phyloP scores from a whole-genome alignment of 345 rosid genomes.

The Brassica nigra region DNA sequence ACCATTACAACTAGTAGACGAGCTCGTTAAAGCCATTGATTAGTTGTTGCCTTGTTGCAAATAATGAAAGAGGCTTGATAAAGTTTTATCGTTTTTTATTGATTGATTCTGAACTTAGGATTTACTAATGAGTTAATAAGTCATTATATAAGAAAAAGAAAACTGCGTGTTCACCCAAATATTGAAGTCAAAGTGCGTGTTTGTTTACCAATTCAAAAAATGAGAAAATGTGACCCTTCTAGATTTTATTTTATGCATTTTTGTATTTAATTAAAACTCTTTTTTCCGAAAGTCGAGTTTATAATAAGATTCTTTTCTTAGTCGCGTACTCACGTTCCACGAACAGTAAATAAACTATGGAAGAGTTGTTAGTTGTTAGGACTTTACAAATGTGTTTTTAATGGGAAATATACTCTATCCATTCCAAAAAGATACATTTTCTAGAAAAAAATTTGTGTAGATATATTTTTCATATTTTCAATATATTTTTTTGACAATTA shows the following conservation, averaged over 20 bases:
- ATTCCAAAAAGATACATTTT: too few species aligned
- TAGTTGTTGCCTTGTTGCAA: not conserved
- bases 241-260: not conserved
- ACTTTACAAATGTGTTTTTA: not conserved
- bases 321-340: not conserved
- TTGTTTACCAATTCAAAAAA: conserved; percentile 30
- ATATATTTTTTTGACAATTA: too few species aligned
- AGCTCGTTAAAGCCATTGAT: conserved; percentile 23
- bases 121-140: not conserved
- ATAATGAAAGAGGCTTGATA: not conserved
- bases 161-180: not conserved
- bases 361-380: conserved; percentile 3
- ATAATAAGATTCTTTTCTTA: not conserved
- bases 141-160: conserved; percentile 24
- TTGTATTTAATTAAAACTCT: not conserved
- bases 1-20: conserved; percentile 14
- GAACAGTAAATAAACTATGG: not conserved
- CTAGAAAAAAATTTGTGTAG: too few species aligned
- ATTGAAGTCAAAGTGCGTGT: not conserved
- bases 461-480: too few species aligned
- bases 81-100: not conserved
- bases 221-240: conserved; percentile 26
- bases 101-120: conserved; percentile 13
- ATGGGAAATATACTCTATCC: too few species aligned
- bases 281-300: not conserved